phyloP scores from a whole-genome alignment of 768 basidiomycete genomes.

The Boletus subparvulus region DNA sequence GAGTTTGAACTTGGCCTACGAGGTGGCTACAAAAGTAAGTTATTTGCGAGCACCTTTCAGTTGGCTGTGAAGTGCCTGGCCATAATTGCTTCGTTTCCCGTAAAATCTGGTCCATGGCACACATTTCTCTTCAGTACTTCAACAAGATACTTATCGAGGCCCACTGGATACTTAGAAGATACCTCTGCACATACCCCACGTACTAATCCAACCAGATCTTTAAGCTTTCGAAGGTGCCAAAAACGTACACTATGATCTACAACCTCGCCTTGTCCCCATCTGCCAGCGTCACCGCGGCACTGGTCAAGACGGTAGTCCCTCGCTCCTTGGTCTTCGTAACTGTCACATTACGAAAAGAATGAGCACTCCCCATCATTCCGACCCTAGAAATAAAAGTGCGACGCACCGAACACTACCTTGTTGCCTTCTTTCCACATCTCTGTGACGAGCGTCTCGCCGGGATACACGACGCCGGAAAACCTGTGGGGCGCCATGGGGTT shows the following conservation, averaged over 20 bases:
- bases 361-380: not conserved
- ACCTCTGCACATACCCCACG: not conserved
- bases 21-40: no score
- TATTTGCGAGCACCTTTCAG: no score
- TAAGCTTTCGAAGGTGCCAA: not conserved
- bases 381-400: not conserved
- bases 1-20: not conserved
- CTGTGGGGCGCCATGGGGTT: conserved; percentile 33
- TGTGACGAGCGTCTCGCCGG: conserved; percentile 92
- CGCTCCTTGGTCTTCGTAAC: conserved; percentile 90
- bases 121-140: no score
- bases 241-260: conserved; percentile 26
- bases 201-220: not conserved
- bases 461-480: conserved; percentile 89
- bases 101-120: no score
- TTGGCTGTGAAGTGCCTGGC: not conserved
- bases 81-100: not conserved
- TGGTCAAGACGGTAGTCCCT: conserved; percentile 64
- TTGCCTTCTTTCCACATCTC: conserved; percentile 98
- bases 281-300: conserved; percentile 77
- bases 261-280: conserved; percentile 59
- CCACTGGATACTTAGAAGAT: no score
- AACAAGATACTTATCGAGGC: no score
- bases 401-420: conserved; percentile 89
- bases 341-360: conserved; percentile 29